These are phyloP conservation scores for Trichocladium uniseriatum DNA, from an alignment of 495 filamentous ascomycete genomes.

Conservation along the genomic window DNA sequence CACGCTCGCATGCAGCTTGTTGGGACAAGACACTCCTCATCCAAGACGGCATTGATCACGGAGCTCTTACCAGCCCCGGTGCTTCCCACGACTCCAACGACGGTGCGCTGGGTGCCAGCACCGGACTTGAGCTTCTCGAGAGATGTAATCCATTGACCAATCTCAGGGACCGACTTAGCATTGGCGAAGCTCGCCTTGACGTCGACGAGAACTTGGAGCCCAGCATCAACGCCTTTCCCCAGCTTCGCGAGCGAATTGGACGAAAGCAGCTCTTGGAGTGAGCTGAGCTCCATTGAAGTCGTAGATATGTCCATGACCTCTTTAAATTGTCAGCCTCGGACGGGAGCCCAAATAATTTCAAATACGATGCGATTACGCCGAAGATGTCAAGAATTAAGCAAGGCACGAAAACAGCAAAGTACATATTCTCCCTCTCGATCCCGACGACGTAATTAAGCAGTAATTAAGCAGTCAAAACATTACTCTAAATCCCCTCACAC, in stretches of 20 bases:
- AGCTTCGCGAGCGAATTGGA: slow-evolving; percentile 7
- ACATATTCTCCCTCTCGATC: too few species aligned
- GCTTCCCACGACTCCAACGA: slow-evolving; percentile 50
- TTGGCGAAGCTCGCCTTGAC: slow-evolving; percentile 10
- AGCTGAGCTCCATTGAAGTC: background rate
- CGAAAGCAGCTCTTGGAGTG: background rate
- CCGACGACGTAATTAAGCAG: too few species aligned
- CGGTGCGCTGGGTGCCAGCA: slow-evolving; percentile 21
- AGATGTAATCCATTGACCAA: slow-evolving; percentile 33
- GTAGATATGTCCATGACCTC: background rate
- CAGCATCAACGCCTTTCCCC: slow-evolving; percentile 16
- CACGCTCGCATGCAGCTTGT: slow-evolving; percentile 45
- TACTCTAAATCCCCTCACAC: too few species aligned
- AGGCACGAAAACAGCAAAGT: too few species aligned
- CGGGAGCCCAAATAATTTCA: too few species aligned
- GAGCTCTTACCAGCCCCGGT: slow-evolving; percentile 54
- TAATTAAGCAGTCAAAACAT: too few species aligned
- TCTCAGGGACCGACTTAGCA: slow-evolving; percentile 4
- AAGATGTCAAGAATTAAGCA: too few species aligned
- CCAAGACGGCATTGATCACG: slow-evolving; percentile 51
- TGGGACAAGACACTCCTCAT: slow-evolving; percentile 40
- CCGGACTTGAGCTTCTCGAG: slow-evolving; percentile 25
- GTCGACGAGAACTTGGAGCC: slow-evolving; percentile 14
- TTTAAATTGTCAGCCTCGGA: background rate
- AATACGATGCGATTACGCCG: too few species aligned